A percentile compares a stretch with the other conserved stretches of the same genome.
Evolutionary conservation across 1,284 basidiomycete genomes (phyloP).

Genomic region (Xerocomus minutiporus): DNA sequence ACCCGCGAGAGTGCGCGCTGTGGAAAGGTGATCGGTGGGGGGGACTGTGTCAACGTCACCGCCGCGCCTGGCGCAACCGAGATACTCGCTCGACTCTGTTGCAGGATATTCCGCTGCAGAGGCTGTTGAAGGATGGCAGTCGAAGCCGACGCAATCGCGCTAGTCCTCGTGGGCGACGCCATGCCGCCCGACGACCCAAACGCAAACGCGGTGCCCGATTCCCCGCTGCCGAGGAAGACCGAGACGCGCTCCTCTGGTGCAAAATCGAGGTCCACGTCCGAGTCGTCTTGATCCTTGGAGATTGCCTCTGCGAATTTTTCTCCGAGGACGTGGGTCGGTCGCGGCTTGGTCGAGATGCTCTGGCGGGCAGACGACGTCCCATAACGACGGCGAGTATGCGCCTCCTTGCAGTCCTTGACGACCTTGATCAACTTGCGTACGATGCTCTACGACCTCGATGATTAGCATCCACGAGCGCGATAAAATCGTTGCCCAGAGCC

Average conservation of each 20-base stretch:
- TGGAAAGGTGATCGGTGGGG: conserved; percentile 49
- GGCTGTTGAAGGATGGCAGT: conserved; percentile 37
- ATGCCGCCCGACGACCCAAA: conserved; percentile 26
- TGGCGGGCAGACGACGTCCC: conserved; percentile 31
- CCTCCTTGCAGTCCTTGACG: conserved; percentile 70
- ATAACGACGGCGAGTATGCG: conserved; percentile 46
- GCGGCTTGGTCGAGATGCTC: conserved; percentile 31
- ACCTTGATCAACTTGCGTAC: conserved; percentile 78
- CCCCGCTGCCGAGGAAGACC: conserved; percentile 29
- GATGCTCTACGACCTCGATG: conserved; percentile 51
- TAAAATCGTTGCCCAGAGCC: not conserved
- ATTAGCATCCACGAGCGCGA: conserved; percentile 7
- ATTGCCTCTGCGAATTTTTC: conserved; percentile 61
- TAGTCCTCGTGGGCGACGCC: conserved; percentile 20
- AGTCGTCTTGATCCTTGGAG: conserved; percentile 50
- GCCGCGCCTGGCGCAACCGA: conserved; percentile 23
- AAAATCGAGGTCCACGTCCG: conserved; percentile 74
- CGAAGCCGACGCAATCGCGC: conserved; percentile 27
- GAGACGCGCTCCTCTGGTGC: conserved; percentile 33
- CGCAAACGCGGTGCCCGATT: conserved; percentile 27
- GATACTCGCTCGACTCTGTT: conserved; percentile 34
- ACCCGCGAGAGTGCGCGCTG: conserved; percentile 68
- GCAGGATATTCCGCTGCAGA: conserved; percentile 39
- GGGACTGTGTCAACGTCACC: conserved; percentile 35
- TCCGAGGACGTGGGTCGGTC: conserved; percentile 47